Base-by-base conservation (phyloP, 2,329 filamentous ascomycete species). In the Fusarium protoensiforme region DNA sequence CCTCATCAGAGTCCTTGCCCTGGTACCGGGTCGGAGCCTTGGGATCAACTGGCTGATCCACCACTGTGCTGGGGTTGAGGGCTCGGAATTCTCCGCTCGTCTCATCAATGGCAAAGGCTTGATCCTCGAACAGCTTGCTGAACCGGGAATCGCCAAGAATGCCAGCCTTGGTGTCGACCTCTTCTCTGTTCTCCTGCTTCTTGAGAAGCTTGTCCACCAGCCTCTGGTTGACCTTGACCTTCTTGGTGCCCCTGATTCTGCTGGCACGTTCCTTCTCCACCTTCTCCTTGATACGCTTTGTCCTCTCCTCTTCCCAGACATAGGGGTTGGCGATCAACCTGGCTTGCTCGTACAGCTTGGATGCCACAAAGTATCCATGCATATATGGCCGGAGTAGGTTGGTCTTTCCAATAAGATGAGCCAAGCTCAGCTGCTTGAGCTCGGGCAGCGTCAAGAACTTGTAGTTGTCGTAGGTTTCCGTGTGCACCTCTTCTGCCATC, bases 321-420 rank as follows among this genome's bases (percentile, higher is more conserved):
- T 97, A 97, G 0, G 96, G 96, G 83, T 98, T 98, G 58, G 93
- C 93, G 77, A 98, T 98, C 68, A 99, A 86, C 64, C 94, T 89
- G 20, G 96, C 96, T 82, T 99, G 95, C 80, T 99, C 97, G 82
- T 99, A 98, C 29, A 99, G 85, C 79, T 95, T 94, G 77, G 97
- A 96, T 38, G 94, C 94, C 57, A 99, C 95, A 84, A 99, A 99
- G 87, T 96, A 98, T 77, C 96, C 97, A 81, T 99, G 96, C 97
- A 99, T 99, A 81, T 99, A 99, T 48, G 96, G 96, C 51, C 96
- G 90, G 43, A 99, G 86, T 22, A 98, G 85, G 79, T 94, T 96
- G 31, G 95, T 97, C 77, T 94, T 95, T 74, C 96, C 96, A 65
- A 99, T 89, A 56, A 99, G 87, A 80, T 98, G 96, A 61, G 94